These are phyloP conservation scores for Mortierella antarctica DNA, from an alignment of 192 early-diverging fungal genomes.

Conservation along the genomic window DNA sequence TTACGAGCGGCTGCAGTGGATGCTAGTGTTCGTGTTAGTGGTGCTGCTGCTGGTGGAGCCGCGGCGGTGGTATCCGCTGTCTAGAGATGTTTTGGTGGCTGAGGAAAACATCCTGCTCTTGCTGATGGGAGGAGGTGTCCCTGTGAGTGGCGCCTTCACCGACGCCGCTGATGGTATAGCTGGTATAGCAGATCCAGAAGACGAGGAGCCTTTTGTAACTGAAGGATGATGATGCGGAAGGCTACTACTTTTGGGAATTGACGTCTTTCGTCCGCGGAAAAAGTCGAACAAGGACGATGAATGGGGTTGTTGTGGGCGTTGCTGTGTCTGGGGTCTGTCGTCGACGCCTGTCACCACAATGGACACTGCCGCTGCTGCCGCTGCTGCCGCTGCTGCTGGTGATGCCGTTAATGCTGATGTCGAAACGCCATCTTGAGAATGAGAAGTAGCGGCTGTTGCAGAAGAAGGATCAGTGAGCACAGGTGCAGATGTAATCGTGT, in stretches of 20 bases:
- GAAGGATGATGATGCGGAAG: conserved; percentile 8
- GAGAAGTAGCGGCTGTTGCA: neutral
- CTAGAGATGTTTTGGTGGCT: no score
- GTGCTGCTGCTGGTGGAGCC: no score
- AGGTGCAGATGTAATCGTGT: no score
- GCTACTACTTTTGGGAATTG: conserved; percentile 11
- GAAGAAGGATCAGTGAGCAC: no score
- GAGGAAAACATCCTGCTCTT: neutral
- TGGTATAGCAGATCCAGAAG: neutral
- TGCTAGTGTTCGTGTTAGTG: no score
- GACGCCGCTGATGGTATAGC: neutral
- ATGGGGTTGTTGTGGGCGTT: conserved; percentile 12
- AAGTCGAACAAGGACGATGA: conserved; percentile 34
- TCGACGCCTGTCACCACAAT: neutral
- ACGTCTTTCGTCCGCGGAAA: conserved; percentile 20
- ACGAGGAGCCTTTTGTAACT: neutral
- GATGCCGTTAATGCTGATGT: neutral
- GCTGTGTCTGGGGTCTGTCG: neutral
- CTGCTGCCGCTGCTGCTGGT: neutral
- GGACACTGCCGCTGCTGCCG: neutral
- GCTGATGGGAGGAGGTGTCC: neutral
- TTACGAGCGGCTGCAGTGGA: no score
- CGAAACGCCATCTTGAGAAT: no score
- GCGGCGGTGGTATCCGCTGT: no score
- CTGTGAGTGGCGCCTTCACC: neutral